These are phyloP conservation scores for Cystobasidium sp. DNA, from an alignment of 1,284 basidiomycete species.

Conservation along the genomic window DNA sequence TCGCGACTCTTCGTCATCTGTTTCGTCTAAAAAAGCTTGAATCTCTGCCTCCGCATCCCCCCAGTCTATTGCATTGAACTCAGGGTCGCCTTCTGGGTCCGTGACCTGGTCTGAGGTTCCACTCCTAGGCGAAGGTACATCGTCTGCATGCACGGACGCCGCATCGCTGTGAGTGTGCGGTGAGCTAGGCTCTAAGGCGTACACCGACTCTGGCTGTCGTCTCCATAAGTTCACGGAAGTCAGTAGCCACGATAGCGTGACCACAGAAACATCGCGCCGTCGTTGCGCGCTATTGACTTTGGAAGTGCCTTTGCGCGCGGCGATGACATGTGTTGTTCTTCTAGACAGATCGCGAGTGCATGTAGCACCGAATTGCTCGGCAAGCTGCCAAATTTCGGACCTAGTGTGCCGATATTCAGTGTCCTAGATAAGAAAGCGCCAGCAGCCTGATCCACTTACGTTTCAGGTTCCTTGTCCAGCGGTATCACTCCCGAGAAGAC, in stretches of 20 bases:
- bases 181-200: slow-evolving; percentile 64
- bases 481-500: slow-evolving; percentile 94
- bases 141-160: slow-evolving; percentile 12
- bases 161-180: not conserved
- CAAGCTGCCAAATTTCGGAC: slow-evolving; percentile 85
- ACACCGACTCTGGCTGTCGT: slow-evolving; percentile 71
- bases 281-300: slow-evolving; percentile 82
- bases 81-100: slow-evolving; percentile 49
- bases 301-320: slow-evolving; percentile 82
- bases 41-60: slow-evolving; percentile 80
- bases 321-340: slow-evolving; percentile 87
- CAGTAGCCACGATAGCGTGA: slow-evolving; percentile 85
- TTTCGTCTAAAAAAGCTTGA: slow-evolving; percentile 81
- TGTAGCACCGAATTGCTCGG: slow-evolving; percentile 83
- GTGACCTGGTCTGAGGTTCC: slow-evolving; percentile 2
- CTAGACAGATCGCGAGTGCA: slow-evolving; percentile 71
- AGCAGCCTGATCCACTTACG: slow-evolving; percentile 55
- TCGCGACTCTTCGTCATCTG: slow-evolving; percentile 63
- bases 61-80: slow-evolving; percentile 67
- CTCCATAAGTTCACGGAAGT: slow-evolving; percentile 82
- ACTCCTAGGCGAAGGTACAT: not conserved
- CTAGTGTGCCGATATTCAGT: slow-evolving; percentile 52
- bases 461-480: slow-evolving; percentile 69
- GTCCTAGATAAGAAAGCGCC: not conserved
- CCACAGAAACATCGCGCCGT: slow-evolving; percentile 69